Percentiles rank a stretch among this genome's conserved stretches.
phyloP scores from a whole-genome alignment of 306 rosid species.

The Castanea mollissima region DNA sequence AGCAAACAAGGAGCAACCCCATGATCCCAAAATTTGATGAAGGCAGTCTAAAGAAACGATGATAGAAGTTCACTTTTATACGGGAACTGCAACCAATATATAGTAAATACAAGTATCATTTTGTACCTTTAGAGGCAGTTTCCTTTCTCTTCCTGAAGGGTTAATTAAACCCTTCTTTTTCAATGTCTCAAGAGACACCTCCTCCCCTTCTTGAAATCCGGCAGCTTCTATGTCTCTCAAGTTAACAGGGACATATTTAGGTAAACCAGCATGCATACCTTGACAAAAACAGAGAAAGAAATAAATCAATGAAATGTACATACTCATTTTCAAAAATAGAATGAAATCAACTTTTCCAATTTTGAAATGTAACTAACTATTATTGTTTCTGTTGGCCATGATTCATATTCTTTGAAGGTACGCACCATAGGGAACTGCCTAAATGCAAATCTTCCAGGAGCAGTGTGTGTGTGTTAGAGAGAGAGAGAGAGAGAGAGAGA shows the following conservation, averaged over 20 bases:
- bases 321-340: too few relatives aligned
- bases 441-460: background rate
- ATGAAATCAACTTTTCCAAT: too few relatives aligned
- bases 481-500: too few relatives aligned
- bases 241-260: slow-evolving; percentile 84
- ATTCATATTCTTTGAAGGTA: background rate
- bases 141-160: slow-evolving; percentile 93
- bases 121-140: slow-evolving; percentile 84
- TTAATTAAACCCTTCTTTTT: slow-evolving; percentile 77
- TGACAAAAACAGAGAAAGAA: background rate
- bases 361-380: too few relatives aligned
- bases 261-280: slow-evolving; percentile 94
- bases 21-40: background rate
- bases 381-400: too few relatives aligned
- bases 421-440: background rate
- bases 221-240: slow-evolving; percentile 79
- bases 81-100: slow-evolving; percentile 5
- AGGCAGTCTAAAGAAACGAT: background rate
- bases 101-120: slow-evolving; percentile 11
- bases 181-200: slow-evolving; percentile 76
- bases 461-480: too few relatives aligned
- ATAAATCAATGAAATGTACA: background rate
- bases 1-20: background rate
- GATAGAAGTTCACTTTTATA: slow-evolving; percentile 1
- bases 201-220: slow-evolving; percentile 85